Evolutionary conservation across 1,284 basidiomycete genomes (phyloP).

Genomic region (Kwoniella shivajii): DNA sequence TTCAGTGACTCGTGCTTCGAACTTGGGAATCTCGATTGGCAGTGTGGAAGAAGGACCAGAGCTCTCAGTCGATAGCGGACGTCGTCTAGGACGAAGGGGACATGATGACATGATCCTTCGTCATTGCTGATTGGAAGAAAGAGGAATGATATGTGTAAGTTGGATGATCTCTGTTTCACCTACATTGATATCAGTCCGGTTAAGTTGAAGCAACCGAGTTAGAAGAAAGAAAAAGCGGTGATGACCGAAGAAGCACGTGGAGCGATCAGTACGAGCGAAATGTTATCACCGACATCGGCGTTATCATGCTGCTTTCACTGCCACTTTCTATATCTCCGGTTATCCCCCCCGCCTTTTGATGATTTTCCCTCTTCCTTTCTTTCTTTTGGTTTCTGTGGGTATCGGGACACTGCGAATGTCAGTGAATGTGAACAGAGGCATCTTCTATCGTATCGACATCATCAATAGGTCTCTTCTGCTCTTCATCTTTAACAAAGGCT

Average conservation of each 20-base stretch:
- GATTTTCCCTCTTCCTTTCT: too few species aligned
- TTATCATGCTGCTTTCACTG: too few species aligned
- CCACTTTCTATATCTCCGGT: background rate
- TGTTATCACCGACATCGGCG: conserved; percentile 5
- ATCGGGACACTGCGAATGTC: too few species aligned
- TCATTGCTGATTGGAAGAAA: too few species aligned
- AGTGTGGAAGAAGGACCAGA: background rate
- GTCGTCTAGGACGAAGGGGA: background rate
- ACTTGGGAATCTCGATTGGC: too few species aligned
- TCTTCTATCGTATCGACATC: background rate
- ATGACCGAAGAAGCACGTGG: background rate
- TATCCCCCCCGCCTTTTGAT: background rate
- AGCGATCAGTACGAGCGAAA: background rate
- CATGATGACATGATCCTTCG: background rate
- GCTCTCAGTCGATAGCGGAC: background rate
- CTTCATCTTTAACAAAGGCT: conserved; percentile 8
- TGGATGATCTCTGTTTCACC: too few species aligned
- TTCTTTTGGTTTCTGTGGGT: background rate
- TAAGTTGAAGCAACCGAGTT: background rate
- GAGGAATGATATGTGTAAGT: too few species aligned
- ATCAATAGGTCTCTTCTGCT: conserved; percentile 1
- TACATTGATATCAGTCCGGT: too few species aligned
- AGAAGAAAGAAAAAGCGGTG: background rate
- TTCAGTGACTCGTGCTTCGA: too few species aligned
- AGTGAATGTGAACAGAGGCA: too few species aligned